Evolutionary conservation across 2,329 filamentous ascomycete genomes (phyloP).

Genomic region (Orbilia brochopaga): DNA sequence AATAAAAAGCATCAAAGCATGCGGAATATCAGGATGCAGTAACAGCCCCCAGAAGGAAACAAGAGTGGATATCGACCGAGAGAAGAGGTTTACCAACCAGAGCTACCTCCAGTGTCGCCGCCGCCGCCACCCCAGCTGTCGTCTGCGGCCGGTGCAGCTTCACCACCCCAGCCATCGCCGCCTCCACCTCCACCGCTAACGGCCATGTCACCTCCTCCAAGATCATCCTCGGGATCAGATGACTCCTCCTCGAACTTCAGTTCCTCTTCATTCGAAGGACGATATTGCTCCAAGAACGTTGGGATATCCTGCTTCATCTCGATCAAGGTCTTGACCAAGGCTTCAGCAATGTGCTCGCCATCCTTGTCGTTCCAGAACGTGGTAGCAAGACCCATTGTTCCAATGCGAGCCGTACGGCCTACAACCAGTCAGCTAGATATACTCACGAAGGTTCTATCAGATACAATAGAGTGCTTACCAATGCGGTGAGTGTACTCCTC

Average conservation of each 20-base stretch:
- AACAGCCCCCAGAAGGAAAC: background rate
- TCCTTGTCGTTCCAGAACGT: slow-evolving; percentile 79
- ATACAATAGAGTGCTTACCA: slow-evolving; percentile 66
- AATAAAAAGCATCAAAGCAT: no score
- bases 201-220: slow-evolving; percentile 27
- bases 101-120: slow-evolving; percentile 11
- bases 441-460: no score
- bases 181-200: slow-evolving; percentile 47
- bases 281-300: slow-evolving; percentile 74
- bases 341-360: slow-evolving; percentile 66
- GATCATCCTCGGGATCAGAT: slow-evolving; percentile 60
- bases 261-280: slow-evolving; percentile 57
- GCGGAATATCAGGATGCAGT: background rate
- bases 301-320: slow-evolving; percentile 81
- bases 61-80: background rate
- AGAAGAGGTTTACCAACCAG: slow-evolving; percentile 25
- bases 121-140: slow-evolving; percentile 2
- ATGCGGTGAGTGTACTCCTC: slow-evolving; percentile 94
- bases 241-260: slow-evolving; percentile 64
- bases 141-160: no score
- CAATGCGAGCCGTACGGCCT: slow-evolving; percentile 93
- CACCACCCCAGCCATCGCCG: slow-evolving; percentile 44
- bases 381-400: slow-evolving; percentile 80
- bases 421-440: no score
- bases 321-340: slow-evolving; percentile 79